Base-by-base conservation (phyloP, 108 stramenopile genomes). In the Skeletonema tropicum region DNA sequence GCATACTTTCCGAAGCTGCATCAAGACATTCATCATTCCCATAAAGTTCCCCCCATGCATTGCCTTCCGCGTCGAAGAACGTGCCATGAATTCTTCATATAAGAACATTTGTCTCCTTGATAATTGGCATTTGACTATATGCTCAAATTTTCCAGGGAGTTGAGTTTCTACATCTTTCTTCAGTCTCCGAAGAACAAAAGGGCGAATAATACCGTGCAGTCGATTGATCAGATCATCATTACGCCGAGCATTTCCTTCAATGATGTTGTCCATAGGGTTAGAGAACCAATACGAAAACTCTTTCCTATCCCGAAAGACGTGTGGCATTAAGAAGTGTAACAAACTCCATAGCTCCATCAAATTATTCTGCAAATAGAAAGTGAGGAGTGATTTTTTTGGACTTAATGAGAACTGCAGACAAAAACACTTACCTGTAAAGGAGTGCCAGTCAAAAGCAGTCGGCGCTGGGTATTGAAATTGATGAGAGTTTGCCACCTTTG, bases 211-310 rank as follows among this genome's bases (percentile, higher is more conserved):
- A 0, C 93, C 89, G 75, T 99, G 99, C 60, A 99, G 82, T 19
- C 96, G 85, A 52, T 74, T 84, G 63, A 99, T 89, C 1, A 99
- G 84, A 38, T 92, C 90, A 35, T 94, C 89, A 69, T 91, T 93
- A 5, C 82, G 80, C 39, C 73, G 66, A n/a, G 71, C 63, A 64
- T 81, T 94, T 4, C 97, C 97, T 80, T 98, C 97, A 31, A 98
- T 96, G 46, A 97, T 95, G 58, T 76, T 85, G 69, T 94, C 95
- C 87, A 98, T 93, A 0, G 98, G 98, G 68, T 98, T 97, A 15
- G 88, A 88, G 76, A 99, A 99, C 98, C 98, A 99, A 75, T 97
- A 98, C n/a, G 94, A 90, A 87, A 99, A 99, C 75, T 99, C 97
- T 31, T 94, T 92, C 17, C 96, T 85, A 8, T 95, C 94, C 48